Percentiles rank a stretch among this genome's conserved stretches.
phyloP scores from a whole-genome alignment of 148 eudicot species.

The Fagopyrum tataricum region DNA sequence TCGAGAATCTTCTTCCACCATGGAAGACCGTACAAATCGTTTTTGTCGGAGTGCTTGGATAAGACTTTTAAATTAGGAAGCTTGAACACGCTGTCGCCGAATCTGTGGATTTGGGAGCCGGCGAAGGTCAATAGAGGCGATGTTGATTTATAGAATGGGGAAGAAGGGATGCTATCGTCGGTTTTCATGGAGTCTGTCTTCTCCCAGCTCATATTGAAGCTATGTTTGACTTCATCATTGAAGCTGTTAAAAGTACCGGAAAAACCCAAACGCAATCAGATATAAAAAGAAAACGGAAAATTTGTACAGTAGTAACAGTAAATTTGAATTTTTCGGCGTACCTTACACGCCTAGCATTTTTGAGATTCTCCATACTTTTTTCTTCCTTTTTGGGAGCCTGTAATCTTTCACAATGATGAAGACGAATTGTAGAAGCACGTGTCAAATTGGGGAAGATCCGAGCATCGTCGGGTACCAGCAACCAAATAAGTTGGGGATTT shows the following conservation, averaged over 20 bases:
- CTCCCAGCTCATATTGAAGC: constrained; percentile 6
- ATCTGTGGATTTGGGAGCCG: constrained; percentile 15
- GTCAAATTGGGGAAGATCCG: neutral
- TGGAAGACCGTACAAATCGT: neutral
- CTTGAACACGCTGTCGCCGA: constrained; percentile 19
- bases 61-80: constrained; percentile 14
- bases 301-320: neutral
- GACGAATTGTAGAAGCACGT: neutral
- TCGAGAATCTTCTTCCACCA: constrained; percentile 51
- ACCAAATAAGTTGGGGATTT: neutral
- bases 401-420: neutral
- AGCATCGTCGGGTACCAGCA: neutral
- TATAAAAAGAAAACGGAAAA: neutral
- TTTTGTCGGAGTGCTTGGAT: neutral
- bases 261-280: constrained; percentile 9
- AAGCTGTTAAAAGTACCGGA: constrained; percentile 1
- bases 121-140: constrained; percentile 18
- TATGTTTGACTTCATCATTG: constrained; percentile 4
- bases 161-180: constrained; percentile 14
- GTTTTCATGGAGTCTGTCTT: constrained; percentile 10
- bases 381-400: neutral
- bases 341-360: constrained; percentile 25
- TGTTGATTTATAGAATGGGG: constrained; percentile 20
- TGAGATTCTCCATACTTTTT: constrained; percentile 10
- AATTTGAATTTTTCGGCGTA: constrained; percentile 3